These are phyloP conservation scores for Dentipellis fragilis DNA, from an alignment of 768 basidiomycete species.

Conservation along the genomic window DNA sequence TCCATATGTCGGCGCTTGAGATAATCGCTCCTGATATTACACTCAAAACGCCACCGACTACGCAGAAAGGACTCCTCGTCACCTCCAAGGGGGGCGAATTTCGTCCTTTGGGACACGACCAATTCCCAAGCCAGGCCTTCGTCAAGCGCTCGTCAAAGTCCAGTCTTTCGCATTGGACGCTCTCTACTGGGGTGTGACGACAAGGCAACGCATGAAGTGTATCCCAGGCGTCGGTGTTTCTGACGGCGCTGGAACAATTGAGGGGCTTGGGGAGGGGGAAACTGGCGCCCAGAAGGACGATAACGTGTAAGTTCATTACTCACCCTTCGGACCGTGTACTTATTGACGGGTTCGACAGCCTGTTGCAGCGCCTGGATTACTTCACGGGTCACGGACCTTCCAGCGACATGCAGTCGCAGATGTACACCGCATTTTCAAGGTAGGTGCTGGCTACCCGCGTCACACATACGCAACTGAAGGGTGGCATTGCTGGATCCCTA, in stretches of 20 bases:
- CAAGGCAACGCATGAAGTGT: slow-evolving; percentile 10
- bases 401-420: slow-evolving; percentile 16
- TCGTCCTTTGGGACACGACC: neutral
- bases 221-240: slow-evolving; percentile 15
- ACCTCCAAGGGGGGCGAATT: slow-evolving; percentile 1
- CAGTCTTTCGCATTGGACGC: slow-evolving; percentile 14
- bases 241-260: slow-evolving; percentile 18
- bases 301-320: slow-evolving; percentile 12
- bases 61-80: slow-evolving; percentile 5
- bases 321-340: too few species aligned
- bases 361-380: slow-evolving; percentile 4
- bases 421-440: slow-evolving; percentile 12
- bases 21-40: too few species aligned
- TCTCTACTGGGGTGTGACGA: slow-evolving; percentile 7
- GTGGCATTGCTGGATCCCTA: slow-evolving; percentile 29
- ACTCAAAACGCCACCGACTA: neutral
- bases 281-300: slow-evolving; percentile 16
- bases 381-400: slow-evolving; percentile 6
- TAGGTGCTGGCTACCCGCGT: neutral
- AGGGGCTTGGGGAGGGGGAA: slow-evolving; percentile 19
- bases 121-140: slow-evolving; percentile 11
- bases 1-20: too few species aligned
- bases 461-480: neutral
- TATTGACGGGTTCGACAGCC: neutral
- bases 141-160: slow-evolving; percentile 13